Percentiles rank a stretch among this genome's conserved stretches.
Evolutionary conservation across 1,284 basidiomycete genomes (phyloP).

Genomic region (Nidula niveotomentosa): DNA sequence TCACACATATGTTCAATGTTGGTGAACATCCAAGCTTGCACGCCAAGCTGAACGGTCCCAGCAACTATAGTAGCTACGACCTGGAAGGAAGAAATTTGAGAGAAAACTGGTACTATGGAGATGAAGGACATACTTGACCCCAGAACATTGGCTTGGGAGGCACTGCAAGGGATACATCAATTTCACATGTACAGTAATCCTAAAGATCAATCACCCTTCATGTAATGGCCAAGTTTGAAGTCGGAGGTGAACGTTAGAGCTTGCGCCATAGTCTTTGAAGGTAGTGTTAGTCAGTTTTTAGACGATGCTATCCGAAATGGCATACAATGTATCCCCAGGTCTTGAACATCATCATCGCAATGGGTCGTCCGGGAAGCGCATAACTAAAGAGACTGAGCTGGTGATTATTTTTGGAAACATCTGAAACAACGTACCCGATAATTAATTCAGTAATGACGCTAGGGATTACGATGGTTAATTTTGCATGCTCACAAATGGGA

Average conservation of each 20-base stretch:
- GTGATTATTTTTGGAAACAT: not conserved
- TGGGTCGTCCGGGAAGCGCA: slow-evolving; percentile 47
- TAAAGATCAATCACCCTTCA: slow-evolving; percentile 38
- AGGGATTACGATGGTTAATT: slow-evolving; percentile 3
- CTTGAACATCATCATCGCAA: slow-evolving; percentile 62
- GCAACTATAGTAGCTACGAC: slow-evolving; percentile 62
- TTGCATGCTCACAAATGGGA: slow-evolving; percentile 17
- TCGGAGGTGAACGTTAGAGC: slow-evolving; percentile 60
- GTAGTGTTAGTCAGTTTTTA: not conserved
- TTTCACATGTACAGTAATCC: slow-evolving; percentile 23
- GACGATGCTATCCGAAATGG: not conserved
- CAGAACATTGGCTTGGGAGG: slow-evolving; percentile 56
- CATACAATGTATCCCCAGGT: slow-evolving; percentile 42
- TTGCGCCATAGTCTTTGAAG: slow-evolving; percentile 19
- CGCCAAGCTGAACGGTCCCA: slow-evolving; percentile 59
- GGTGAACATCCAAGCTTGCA: slow-evolving; percentile 68
- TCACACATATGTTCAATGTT: slow-evolving; percentile 55
- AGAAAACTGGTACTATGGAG: not conserved
- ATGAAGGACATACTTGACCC: slow-evolving; percentile 30
- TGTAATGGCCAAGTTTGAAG: slow-evolving; percentile 72
- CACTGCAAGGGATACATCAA: slow-evolving; percentile 13
- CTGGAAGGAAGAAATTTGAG: slow-evolving; percentile 6
- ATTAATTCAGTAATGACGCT: slow-evolving; percentile 58
- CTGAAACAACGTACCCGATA: slow-evolving; percentile 23
- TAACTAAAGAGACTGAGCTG: slow-evolving; percentile 15